Percentiles rank a stretch among this genome's conserved stretches.
phyloP scores from a whole-genome alignment of 2,329 filamentous ascomycete genomes.

The Cladosporium phlei region DNA sequence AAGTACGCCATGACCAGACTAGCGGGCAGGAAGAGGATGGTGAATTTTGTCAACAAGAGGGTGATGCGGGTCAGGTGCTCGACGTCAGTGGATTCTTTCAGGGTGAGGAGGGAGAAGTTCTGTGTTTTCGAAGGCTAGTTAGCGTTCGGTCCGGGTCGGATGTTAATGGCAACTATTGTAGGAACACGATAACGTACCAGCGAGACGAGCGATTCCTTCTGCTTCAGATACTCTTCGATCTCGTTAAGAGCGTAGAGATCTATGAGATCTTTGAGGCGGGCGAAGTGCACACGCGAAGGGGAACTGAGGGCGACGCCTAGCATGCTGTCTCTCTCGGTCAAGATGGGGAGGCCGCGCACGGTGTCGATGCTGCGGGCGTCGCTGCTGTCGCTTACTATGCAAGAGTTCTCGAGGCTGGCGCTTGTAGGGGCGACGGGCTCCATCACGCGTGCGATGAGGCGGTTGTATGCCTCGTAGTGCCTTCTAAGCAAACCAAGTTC shows the following conservation, averaged over 20 bases:
- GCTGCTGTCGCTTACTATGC: slow-evolving; percentile 28
- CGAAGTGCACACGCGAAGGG: slow-evolving; percentile 54
- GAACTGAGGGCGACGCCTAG: slow-evolving; percentile 43
- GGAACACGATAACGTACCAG: slow-evolving; percentile 52
- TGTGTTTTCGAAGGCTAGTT: slow-evolving; percentile 31
- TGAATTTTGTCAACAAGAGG: slow-evolving; percentile 67
- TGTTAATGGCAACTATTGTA: no score
- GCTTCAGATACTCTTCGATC: slow-evolving; percentile 59
- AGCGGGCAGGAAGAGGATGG: slow-evolving; percentile 70
- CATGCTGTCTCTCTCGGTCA: slow-evolving; percentile 31
- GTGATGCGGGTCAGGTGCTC: slow-evolving; percentile 68
- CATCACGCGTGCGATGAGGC: slow-evolving; percentile 56
- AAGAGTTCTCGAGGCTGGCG: slow-evolving; percentile 42
- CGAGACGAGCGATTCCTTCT: slow-evolving; percentile 65
- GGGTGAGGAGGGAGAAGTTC: slow-evolving; percentile 74
- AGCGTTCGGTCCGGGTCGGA: not conserved
- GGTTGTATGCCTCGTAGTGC: slow-evolving; percentile 57
- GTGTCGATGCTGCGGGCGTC: slow-evolving; percentile 21
- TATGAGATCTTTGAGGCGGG: slow-evolving; percentile 55
- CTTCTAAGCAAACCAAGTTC: slow-evolving; percentile 58
- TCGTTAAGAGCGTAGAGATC: slow-evolving; percentile 58
- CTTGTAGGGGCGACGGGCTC: slow-evolving; percentile 41
- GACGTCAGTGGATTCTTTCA: slow-evolving; percentile 68
- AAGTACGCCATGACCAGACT: slow-evolving; percentile 73
- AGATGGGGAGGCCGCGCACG: slow-evolving; percentile 19